phyloP scores from a whole-genome alignment of 805 yeast species.

The Suhomyces xylopsoci region DNA sequence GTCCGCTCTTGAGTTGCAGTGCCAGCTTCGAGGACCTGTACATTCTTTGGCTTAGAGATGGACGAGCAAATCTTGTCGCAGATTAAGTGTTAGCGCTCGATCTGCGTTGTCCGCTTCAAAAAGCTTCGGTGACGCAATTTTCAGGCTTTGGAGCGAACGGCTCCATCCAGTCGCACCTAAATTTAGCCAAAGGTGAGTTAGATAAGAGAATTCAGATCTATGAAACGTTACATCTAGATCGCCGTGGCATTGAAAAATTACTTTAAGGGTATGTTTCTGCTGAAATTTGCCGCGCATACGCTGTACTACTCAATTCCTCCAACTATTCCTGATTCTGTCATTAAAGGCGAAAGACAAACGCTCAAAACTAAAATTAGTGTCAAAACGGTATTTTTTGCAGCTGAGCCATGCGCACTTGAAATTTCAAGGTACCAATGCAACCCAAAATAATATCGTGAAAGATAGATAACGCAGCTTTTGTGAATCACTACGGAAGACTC shows the following conservation, averaged over 20 bases:
- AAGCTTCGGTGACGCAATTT: neutral
- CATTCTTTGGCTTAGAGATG: no score
- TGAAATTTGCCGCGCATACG: neutral
- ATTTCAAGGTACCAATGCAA: neutral
- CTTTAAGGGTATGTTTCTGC: neutral
- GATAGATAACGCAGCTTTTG: neutral
- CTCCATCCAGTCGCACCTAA: neutral
- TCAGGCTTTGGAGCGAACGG: neutral
- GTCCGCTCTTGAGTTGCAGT: no score
- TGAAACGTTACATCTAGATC: neutral
- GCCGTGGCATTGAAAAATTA: neutral
- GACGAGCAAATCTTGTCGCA: no score
- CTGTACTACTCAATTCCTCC: neutral
- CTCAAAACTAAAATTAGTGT: neutral
- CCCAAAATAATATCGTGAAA: neutral
- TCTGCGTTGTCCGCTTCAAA: no score
- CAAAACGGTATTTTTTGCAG: neutral
- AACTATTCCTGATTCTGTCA: neutral
- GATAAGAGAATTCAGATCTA: neutral
- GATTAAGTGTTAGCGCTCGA: no score
- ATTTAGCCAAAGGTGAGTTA: neutral
- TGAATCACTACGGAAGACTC: neutral
- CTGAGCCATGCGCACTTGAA: neutral
- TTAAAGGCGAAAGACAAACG: neutral
- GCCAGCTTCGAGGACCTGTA: no score